A percentile compares a stretch with the other conserved stretches of the same genome.
phyloP scores from a whole-genome alignment of 2,329 filamentous ascomycete species.

The Aspergillus sojae region DNA sequence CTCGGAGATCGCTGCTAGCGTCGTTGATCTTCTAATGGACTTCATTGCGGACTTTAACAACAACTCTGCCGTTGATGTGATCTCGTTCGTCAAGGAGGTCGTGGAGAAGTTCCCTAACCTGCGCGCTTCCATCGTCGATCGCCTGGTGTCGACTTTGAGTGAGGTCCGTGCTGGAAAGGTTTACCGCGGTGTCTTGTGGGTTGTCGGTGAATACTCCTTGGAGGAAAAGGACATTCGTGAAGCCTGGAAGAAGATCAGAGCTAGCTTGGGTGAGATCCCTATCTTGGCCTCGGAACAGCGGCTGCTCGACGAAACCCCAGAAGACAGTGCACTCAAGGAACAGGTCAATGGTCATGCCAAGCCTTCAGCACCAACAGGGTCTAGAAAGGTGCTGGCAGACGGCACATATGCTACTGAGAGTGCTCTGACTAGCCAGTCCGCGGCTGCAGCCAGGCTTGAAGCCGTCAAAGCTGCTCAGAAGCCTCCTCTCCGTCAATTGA shows the following conservation, averaged over 20 bases:
- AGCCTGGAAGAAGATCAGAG: slow-evolving; percentile 93
- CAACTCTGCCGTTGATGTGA: slow-evolving; percentile 93
- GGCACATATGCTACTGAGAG: slow-evolving; percentile 98
- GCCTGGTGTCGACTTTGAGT: slow-evolving; percentile 83
- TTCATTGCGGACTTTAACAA: slow-evolving; percentile 99
- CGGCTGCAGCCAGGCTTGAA: slow-evolving; percentile 86
- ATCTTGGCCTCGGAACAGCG: slow-evolving; percentile 95
- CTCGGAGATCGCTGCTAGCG: slow-evolving; percentile 94
- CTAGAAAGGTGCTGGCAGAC: slow-evolving; percentile 88
- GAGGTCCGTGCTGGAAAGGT: slow-evolving; percentile 97
- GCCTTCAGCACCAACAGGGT: slow-evolving; percentile 74
- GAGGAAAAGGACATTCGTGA: slow-evolving; percentile 93
- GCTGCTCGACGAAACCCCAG: slow-evolving; percentile 78
- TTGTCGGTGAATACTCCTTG: slow-evolving; percentile 93
- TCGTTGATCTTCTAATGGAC: slow-evolving; percentile 97
- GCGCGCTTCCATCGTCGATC: slow-evolving; percentile 81
- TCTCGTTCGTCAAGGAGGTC: slow-evolving; percentile 98
- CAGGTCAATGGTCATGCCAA: slow-evolving; percentile 83
- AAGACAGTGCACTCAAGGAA: slow-evolving; percentile 66
- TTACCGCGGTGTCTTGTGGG: slow-evolving; percentile 95
- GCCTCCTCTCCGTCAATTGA: slow-evolving; percentile 89
- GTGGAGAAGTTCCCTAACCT: slow-evolving; percentile 96
- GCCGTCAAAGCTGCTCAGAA: slow-evolving; percentile 97
- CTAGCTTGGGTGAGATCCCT: slow-evolving; percentile 93
- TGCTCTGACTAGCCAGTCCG: slow-evolving; percentile 88